These are phyloP conservation scores for Xylariaceae sp. DNA, from an alignment of 2,329 filamentous ascomycete species.

Conservation along the genomic window DNA sequence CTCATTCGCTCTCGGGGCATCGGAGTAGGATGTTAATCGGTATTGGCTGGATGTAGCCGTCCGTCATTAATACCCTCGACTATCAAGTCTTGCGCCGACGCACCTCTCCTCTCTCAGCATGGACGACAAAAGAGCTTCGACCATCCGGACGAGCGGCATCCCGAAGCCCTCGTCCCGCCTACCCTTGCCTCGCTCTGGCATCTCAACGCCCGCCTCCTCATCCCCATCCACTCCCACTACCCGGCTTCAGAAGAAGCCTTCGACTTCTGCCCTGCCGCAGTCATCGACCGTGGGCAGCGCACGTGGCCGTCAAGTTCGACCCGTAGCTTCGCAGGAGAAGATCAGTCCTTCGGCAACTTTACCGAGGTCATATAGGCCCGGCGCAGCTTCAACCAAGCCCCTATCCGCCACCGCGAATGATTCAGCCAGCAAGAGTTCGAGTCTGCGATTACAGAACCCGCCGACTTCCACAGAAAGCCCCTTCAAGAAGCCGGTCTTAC, in stretches of 20 bases:
- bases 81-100: not conserved
- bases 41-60: not conserved
- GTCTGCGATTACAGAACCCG: constrained; percentile 16
- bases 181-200: constrained; percentile 29
- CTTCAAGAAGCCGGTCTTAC: constrained; percentile 23
- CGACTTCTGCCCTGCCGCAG: constrained; percentile 14
- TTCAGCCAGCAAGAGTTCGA: constrained; percentile 19
- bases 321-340: constrained; percentile 28
- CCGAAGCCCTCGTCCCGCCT: constrained; percentile 32
- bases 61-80: not conserved
- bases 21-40: not conserved
- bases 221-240: not conserved
- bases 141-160: constrained; percentile 24
- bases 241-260: constrained; percentile 9
- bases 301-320: constrained; percentile 25
- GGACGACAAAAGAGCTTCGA: constrained; percentile 25
- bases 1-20: too few species aligned
- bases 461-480: constrained; percentile 17
- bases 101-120: constrained; percentile 17
- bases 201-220: constrained; percentile 18
- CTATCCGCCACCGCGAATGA: constrained; percentile 20
- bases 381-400: constrained; percentile 22
- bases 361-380: constrained; percentile 24
- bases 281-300: constrained; percentile 15
- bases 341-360: constrained; percentile 22